Conservation (phyloP, 768 basidiomycete species). For the Fomitopsis pulvina region DNA sequence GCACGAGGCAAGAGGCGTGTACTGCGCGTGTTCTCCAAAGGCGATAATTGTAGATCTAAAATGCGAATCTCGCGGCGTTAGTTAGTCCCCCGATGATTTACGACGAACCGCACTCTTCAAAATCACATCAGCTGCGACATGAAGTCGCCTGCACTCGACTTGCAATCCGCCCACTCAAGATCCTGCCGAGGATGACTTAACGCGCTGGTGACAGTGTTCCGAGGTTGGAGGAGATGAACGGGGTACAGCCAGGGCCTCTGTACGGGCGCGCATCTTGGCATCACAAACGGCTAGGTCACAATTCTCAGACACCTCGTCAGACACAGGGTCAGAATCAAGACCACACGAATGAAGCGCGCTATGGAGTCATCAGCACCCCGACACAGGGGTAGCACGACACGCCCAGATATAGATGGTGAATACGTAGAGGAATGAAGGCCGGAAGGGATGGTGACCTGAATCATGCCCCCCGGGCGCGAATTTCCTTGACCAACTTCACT, state of each 20-base stretch:
- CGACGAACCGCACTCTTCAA: not conserved
- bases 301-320: not conserved
- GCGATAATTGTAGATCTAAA: slow-evolving; percentile 2
- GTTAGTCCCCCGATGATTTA: not conserved
- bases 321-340: not conserved
- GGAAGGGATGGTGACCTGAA: slow-evolving; percentile 6
- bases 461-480: slow-evolving; percentile 69
- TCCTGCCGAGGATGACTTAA: not conserved
- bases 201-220: not conserved
- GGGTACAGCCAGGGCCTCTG: not conserved
- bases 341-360: not conserved
- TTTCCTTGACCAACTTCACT: slow-evolving; percentile 73
- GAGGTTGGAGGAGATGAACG: not conserved
- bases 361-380: not conserved
- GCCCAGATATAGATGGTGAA: not conserved
- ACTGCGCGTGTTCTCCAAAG: slow-evolving; percentile 7
- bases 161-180: not conserved
- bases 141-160: not conserved
- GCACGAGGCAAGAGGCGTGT: slow-evolving; percentile 19
- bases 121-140: slow-evolving; percentile 2
- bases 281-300: not conserved
- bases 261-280: not conserved
- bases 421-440: not conserved
- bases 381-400: not conserved
- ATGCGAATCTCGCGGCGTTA: not conserved